A percentile compares a stretch with the other conserved stretches of the same genome.
phyloP scores from a whole-genome alignment of 2,329 filamentous ascomycete genomes.

The Coniochaeta prunicola region DNA sequence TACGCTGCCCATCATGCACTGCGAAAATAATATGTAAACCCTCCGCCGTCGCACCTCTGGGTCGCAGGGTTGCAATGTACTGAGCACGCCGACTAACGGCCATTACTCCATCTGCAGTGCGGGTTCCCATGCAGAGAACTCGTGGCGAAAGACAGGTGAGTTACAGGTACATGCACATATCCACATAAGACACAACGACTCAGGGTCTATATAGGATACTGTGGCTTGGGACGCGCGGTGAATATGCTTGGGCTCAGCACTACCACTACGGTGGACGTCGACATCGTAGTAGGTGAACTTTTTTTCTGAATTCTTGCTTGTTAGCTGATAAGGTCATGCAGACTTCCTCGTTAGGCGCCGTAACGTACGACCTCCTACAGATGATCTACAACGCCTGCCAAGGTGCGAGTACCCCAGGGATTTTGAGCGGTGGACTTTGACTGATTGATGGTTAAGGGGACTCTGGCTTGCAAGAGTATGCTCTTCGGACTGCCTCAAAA shows the following conservation, averaged over 20 bases:
- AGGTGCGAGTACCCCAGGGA: constrained; percentile 28
- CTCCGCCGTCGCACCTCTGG: no score
- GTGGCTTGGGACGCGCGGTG: constrained; percentile 64
- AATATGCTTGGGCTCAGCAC: constrained; percentile 53
- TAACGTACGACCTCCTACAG: constrained; percentile 61
- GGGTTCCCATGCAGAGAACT: constrained; percentile 44
- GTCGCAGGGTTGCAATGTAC: background rate
- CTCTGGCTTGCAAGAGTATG: constrained; percentile 37
- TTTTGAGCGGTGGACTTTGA: background rate
- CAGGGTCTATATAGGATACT: constrained; percentile 49
- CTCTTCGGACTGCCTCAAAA: constrained; percentile 24
- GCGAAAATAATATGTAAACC: no score
- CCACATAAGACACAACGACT: background rate
- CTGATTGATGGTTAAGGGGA: constrained; percentile 22
- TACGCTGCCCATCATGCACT: background rate
- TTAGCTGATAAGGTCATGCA: constrained; percentile 19
- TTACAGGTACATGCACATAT: constrained; percentile 8
- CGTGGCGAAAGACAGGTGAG: constrained; percentile 34
- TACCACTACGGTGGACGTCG: constrained; percentile 52
- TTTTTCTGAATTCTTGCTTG: constrained; percentile 6
- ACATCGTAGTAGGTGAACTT: constrained; percentile 55
- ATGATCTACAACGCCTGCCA: constrained; percentile 48
- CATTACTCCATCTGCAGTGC: constrained; percentile 30
- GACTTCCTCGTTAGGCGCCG: constrained; percentile 74
- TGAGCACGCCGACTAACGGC: background rate